These are phyloP conservation scores for Penicillium sp. DNA, from an alignment of 2,329 filamentous ascomycete genomes.

Conservation along the genomic window DNA sequence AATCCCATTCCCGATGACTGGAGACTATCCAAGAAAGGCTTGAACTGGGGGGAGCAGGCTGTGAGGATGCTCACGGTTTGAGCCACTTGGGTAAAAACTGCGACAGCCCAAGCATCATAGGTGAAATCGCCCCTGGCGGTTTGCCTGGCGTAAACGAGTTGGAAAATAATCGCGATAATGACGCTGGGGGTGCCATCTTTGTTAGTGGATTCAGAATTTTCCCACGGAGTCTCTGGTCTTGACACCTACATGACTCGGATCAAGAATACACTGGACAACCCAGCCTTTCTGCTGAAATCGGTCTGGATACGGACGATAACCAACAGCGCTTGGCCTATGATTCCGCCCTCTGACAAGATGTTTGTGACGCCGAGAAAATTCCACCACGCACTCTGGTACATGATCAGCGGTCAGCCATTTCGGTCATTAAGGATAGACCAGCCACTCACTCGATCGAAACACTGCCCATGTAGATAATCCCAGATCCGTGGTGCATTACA, in stretches of 20 bases:
- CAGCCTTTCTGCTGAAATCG: constrained; percentile 16
- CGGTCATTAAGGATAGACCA: not conserved
- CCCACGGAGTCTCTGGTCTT: not conserved
- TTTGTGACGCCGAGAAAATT: constrained; percentile 27
- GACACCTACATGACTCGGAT: constrained; percentile 25
- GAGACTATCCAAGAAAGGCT: constrained; percentile 31
- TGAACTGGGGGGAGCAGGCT: constrained; percentile 32
- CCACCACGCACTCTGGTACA: constrained; percentile 22
- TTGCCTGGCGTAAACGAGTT: constrained; percentile 21
- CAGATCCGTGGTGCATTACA: constrained; percentile 20
- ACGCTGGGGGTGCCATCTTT: constrained; percentile 13
- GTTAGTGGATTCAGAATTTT: not conserved
- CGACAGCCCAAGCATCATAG: constrained; percentile 22
- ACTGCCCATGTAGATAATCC: constrained; percentile 22
- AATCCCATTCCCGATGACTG: constrained; percentile 31
- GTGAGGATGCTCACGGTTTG: constrained; percentile 31
- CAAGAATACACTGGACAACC: constrained; percentile 20
- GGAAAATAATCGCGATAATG: constrained; percentile 23
- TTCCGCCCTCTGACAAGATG: constrained; percentile 25
- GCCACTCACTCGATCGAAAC: constrained; percentile 21
- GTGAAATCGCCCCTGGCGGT: constrained; percentile 17
- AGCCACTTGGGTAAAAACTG: constrained; percentile 17
- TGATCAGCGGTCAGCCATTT: not conserved
- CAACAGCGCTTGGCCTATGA: constrained; percentile 24
- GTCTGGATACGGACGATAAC: constrained; percentile 27